phyloP scores from a whole-genome alignment of 1,139 yeast species.

The Casaregolazyma suthepensis region DNA sequence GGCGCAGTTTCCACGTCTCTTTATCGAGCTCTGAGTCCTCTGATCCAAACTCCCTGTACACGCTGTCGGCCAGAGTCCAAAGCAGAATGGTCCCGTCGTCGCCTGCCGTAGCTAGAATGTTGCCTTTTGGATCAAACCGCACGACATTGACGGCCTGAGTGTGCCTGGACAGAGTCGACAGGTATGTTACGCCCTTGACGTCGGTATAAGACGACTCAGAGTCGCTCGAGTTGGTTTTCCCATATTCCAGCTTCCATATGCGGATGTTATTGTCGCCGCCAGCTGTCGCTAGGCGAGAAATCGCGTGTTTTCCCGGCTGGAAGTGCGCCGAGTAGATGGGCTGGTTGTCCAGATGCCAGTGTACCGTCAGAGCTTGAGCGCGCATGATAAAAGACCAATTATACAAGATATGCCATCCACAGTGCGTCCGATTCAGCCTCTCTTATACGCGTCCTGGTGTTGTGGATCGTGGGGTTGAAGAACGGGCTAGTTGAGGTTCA shows the following conservation, averaged over 20 bases:
- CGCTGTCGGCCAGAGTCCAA: conserved; percentile 54
- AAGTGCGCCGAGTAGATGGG: conserved; percentile 82
- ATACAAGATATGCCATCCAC: background rate
- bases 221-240: conserved; percentile 9
- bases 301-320: conserved; percentile 44
- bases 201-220: conserved; percentile 13
- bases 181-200: conserved; percentile 33
- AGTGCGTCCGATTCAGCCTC: background rate
- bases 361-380: conserved; percentile 59
- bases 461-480: background rate
- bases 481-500: background rate
- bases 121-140: conserved; percentile 59
- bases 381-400: conserved; percentile 35
- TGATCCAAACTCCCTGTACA: conserved; percentile 48
- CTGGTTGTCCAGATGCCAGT: conserved; percentile 75
- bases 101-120: conserved; percentile 77
- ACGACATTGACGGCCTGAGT: conserved; percentile 93
- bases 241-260: conserved; percentile 42
- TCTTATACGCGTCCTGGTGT: background rate
- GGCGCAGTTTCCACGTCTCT: conserved; percentile 66
- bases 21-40: conserved; percentile 42
- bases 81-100: conserved; percentile 86
- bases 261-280: conserved; percentile 93
- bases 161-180: conserved; percentile 77
- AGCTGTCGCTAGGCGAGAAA: conserved; percentile 64